Conservation (phyloP, 75 land plant genomes). For the Larix kaempferi region DNA sequence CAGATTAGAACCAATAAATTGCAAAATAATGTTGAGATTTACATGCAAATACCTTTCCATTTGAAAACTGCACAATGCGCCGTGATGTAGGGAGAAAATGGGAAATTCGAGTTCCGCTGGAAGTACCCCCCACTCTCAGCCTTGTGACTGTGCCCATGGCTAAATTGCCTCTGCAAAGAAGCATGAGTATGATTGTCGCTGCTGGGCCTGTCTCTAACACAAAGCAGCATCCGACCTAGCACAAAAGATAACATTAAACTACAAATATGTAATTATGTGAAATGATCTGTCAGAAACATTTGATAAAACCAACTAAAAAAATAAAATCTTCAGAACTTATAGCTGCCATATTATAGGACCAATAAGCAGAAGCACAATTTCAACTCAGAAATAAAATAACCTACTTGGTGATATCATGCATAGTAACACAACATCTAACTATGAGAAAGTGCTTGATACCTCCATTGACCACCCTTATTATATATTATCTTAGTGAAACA, state of each 20-base stretch:
- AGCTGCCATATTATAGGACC: not conserved
- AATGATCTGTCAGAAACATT: not conserved
- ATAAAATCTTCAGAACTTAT: not conserved
- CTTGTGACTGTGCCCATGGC: slow-evolving; percentile 82
- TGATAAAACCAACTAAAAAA: not conserved
- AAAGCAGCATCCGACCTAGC: slow-evolving; percentile 94
- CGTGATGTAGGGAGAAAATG: slow-evolving; percentile 96
- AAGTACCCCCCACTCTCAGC: slow-evolving; percentile 59
- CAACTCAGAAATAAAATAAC: not conserved
- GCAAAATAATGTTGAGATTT: not conserved
- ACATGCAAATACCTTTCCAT: slow-evolving; percentile 70
- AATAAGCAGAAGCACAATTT: not conserved
- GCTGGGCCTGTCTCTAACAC: slow-evolving; percentile 81
- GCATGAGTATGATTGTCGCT: slow-evolving; percentile 64
- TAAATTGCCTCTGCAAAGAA: slow-evolving; percentile 91
- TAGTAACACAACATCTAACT: not conserved
- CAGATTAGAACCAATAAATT: not conserved
- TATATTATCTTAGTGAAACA: not conserved
- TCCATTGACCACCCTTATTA: not conserved
- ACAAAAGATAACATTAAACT: not conserved
- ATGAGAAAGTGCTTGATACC: not conserved
- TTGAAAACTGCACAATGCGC: slow-evolving; percentile 96
- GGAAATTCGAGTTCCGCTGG: slow-evolving; percentile 72
- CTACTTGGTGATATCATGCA: no score
- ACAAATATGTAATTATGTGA: not conserved